Evolutionary conservation across 176 grass and related monocot genomes (phyloP).

Genomic region (Raddia distichophylla): DNA sequence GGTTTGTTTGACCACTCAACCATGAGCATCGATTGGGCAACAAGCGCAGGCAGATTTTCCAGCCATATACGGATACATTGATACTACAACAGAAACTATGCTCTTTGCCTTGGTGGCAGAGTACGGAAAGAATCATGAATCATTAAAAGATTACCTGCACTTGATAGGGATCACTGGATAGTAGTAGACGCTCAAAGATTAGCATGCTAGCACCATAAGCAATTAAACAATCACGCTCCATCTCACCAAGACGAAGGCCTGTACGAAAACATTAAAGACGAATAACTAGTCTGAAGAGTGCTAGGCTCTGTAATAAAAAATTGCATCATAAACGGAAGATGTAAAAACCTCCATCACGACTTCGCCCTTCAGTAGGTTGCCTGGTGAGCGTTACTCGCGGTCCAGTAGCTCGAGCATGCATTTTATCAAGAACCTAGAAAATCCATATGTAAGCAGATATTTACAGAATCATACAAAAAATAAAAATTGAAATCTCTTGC

Average conservation of each 20-base stretch:
- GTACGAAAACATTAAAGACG: slow-evolving; percentile 18
- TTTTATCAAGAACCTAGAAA: slow-evolving; percentile 90
- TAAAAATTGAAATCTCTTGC: slow-evolving; percentile 3
- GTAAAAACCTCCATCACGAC: slow-evolving; percentile 79
- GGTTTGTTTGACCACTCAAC: not conserved
- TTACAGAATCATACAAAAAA: slow-evolving; percentile 26
- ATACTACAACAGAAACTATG: slow-evolving; percentile 11
- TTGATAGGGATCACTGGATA: slow-evolving; percentile 98
- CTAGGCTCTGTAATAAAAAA: not conserved
- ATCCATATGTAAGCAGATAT: slow-evolving; percentile 21
- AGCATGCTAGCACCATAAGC: slow-evolving; percentile 97
- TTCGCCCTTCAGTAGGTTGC: slow-evolving; percentile 97
- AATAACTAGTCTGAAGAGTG: not conserved
- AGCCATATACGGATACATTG: not conserved
- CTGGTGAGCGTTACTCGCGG: slow-evolving; percentile 75
- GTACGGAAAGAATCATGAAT: slow-evolving; percentile 6
- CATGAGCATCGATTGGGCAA: not conserved
- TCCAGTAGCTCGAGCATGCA: slow-evolving; percentile 94
- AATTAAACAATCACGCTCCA: slow-evolving; percentile 98
- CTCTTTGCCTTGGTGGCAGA: slow-evolving; percentile 12
- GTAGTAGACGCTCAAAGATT: slow-evolving; percentile 89
- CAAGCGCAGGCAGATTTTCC: slow-evolving; percentile 14
- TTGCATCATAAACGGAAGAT: slow-evolving; percentile 28
- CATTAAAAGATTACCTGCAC: slow-evolving; percentile 70
- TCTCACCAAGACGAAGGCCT: slow-evolving; percentile 94